These are phyloP conservation scores for Suhomyces terraborum DNA, from an alignment of 1,139 yeast species.

Conservation along the genomic window DNA sequence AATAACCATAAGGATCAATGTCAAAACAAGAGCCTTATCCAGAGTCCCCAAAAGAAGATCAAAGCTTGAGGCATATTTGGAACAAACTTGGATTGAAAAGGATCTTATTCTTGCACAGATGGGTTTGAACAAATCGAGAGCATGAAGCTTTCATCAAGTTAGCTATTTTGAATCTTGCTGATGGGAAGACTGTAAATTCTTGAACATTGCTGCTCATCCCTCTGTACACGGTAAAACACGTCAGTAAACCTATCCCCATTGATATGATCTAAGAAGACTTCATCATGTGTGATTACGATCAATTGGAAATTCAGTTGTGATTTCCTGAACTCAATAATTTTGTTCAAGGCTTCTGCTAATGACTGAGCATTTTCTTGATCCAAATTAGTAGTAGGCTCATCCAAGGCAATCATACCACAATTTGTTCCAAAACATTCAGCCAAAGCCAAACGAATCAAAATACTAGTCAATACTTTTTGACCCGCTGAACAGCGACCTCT, in stretches of 20 bases:
- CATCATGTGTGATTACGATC: slow-evolving; percentile 95
- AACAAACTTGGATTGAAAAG: slow-evolving; percentile 67
- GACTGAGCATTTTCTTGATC: slow-evolving; percentile 90
- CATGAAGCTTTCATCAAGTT: no score
- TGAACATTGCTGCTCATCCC: slow-evolving; percentile 82
- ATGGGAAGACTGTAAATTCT: slow-evolving; percentile 57
- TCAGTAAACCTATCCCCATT: slow-evolving; percentile 87
- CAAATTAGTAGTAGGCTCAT: slow-evolving; percentile 96
- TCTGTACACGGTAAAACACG: slow-evolving; percentile 76
- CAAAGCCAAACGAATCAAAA: slow-evolving; percentile 84
- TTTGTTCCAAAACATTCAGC: slow-evolving; percentile 95
- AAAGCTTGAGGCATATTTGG: slow-evolving; percentile 70
- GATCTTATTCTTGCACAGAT: background rate
- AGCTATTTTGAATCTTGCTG: slow-evolving; percentile 35
- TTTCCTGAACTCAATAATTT: slow-evolving; percentile 72
- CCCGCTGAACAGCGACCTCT: slow-evolving; percentile 98
- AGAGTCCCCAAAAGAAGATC: slow-evolving; percentile 53
- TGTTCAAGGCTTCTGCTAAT: slow-evolving; percentile 76
- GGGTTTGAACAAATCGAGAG: background rate
- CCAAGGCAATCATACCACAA: slow-evolving; percentile 94
- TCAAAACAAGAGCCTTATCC: slow-evolving; percentile 48
- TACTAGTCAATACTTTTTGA: slow-evolving; percentile 91
- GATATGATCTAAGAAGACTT: slow-evolving; percentile 81
- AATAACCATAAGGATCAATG: slow-evolving; percentile 49
- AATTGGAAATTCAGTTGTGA: slow-evolving; percentile 88